Percentiles rank a stretch among this genome's conserved stretches.
phyloP scores from a whole-genome alignment of 1,139 yeast species.

The Arxiozyma telluris region DNA sequence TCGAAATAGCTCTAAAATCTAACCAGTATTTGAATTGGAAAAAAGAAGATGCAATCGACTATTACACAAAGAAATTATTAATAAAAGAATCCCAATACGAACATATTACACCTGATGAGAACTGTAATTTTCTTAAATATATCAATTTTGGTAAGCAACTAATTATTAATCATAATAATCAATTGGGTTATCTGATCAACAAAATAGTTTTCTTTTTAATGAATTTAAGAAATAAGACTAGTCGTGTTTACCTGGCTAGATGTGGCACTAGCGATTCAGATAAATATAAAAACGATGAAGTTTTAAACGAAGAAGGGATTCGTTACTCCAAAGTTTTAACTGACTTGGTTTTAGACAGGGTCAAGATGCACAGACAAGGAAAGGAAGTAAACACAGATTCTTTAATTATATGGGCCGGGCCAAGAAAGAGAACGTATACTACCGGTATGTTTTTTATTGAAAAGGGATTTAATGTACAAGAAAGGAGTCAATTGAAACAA shows the following conservation, averaged over 20 bases:
- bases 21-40: conserved; percentile 82
- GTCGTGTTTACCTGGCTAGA: conserved; percentile 61
- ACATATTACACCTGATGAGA: conserved; percentile 12
- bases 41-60: conserved; percentile 50
- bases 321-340: conserved; percentile 39
- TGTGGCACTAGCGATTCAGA: conserved; percentile 55
- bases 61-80: conserved; percentile 47
- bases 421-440: conserved; percentile 72
- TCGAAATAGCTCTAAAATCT: conserved; percentile 76
- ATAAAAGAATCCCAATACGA: conserved; percentile 36
- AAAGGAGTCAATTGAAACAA: conserved; percentile 77
- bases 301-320: conserved; percentile 51
- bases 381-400: conserved; percentile 23
- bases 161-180: conserved; percentile 53
- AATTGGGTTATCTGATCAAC: conserved; percentile 79
- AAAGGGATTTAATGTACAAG: conserved; percentile 52
- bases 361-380: conserved; percentile 18
- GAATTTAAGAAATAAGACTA: conserved; percentile 68
- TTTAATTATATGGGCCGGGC: conserved; percentile 85
- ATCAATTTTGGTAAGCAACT: conserved; percentile 84
- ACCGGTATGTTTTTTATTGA: conserved; percentile 62
- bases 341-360: conserved; percentile 33
- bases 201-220: conserved; percentile 83
- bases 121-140: conserved; percentile 14
- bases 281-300: conserved; percentile 48